Conservation (phyloP, 805 yeast species). For the Jamesozyma jinghongensis region DNA sequence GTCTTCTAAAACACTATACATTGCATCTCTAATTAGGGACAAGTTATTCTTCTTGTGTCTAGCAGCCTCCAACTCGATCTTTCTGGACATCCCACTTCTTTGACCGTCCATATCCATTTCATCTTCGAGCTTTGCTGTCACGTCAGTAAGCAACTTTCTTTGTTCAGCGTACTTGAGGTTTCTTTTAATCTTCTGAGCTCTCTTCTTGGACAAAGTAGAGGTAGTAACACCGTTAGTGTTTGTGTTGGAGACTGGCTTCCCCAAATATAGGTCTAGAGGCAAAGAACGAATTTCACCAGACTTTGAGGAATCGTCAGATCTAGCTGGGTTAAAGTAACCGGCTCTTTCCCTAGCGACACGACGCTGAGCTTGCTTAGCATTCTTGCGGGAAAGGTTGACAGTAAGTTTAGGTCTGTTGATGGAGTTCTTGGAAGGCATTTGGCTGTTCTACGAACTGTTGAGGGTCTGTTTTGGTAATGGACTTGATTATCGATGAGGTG, state of each 20-base stretch:
- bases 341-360: slow-evolving; percentile 43
- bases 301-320: slow-evolving; percentile 36
- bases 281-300: slow-evolving; percentile 37
- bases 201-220: slow-evolving; percentile 62
- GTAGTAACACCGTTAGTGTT: slow-evolving; percentile 35
- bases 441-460: too few relatives aligned
- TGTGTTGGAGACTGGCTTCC: slow-evolving; percentile 5
- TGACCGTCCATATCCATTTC: slow-evolving; percentile 39
- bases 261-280: slow-evolving; percentile 34
- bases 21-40: slow-evolving; percentile 45
- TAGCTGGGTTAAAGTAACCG: slow-evolving; percentile 36
- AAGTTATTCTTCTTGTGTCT: slow-evolving; percentile 32
- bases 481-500: too few relatives aligned
- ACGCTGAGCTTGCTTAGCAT: slow-evolving; percentile 42
- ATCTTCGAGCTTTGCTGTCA: slow-evolving; percentile 37
- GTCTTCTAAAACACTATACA: slow-evolving; percentile 66
- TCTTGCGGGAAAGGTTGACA: slow-evolving; percentile 42
- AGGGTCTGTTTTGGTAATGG: too few relatives aligned
- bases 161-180: slow-evolving; percentile 61
- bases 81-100: slow-evolving; percentile 15
- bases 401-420: slow-evolving; percentile 70
- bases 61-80: slow-evolving; percentile 1
- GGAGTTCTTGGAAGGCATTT: slow-evolving; percentile 82
- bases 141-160: slow-evolving; percentile 45
- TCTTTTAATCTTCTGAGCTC: slow-evolving; percentile 70